Evolutionary conservation across 495 filamentous ascomycete genomes (phyloP).

Genomic region (Chaetomium cochliodes): DNA sequence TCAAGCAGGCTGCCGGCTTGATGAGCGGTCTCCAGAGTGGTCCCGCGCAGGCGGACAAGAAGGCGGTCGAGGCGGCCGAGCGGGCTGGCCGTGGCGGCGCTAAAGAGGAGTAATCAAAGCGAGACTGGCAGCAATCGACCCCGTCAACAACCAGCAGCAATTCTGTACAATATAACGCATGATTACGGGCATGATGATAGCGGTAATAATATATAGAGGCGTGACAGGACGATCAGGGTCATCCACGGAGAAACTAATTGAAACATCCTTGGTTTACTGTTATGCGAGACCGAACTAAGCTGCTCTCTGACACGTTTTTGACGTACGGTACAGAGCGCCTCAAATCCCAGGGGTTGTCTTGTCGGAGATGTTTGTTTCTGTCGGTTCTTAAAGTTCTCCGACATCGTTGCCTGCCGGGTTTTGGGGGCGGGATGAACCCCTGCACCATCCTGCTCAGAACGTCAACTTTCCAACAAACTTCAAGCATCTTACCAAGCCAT

Average conservation of each 20-base stretch:
- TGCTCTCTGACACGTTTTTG: not conserved
- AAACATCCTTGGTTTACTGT: not conserved
- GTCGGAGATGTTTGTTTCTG: not conserved
- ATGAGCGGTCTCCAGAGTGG: conserved; percentile 68
- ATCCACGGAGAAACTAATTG: not conserved
- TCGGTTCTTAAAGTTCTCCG: not conserved
- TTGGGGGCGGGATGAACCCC: not conserved
- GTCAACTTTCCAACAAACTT: not conserved
- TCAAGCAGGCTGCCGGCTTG: conserved; percentile 81
- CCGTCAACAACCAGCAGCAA: not conserved
- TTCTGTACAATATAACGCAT: conserved; percentile 16
- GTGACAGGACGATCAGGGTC: not conserved
- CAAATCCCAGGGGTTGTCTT: not conserved
- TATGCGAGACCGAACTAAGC: not conserved
- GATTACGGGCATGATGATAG: conserved; percentile 3
- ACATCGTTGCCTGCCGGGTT: conserved; percentile 1
- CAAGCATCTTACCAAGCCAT: not conserved
- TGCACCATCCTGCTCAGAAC: not conserved
- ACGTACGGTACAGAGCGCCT: not conserved
- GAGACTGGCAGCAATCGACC: too few species aligned
- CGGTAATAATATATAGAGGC: not conserved
- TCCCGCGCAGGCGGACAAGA: conserved; percentile 90
- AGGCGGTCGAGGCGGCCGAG: conserved; percentile 84
- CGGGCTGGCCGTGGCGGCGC: conserved; percentile 79
- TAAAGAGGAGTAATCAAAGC: conserved; percentile 74